Conservation (phyloP, 2,329 filamentous ascomycete genomes). For the Fusarium citri region DNA sequence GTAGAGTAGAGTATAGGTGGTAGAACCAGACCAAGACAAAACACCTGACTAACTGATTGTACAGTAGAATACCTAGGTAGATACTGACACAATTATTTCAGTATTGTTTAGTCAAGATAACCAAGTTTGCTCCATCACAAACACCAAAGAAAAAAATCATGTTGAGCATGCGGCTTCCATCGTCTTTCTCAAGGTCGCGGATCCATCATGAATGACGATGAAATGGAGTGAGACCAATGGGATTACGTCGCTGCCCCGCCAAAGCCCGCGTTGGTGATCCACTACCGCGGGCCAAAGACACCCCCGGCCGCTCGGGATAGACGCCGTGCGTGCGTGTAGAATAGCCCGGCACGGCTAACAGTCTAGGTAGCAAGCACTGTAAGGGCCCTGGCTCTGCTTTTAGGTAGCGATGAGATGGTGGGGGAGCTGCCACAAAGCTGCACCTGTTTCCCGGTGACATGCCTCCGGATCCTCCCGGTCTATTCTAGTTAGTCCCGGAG, state of each 20-base stretch:
- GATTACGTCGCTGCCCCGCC: conserved; percentile 30
- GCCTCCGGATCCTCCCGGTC: conserved; percentile 45
- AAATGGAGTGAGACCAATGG: conserved; percentile 42
- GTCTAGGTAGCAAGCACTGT: conserved; percentile 19
- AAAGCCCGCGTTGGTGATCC: conserved; percentile 39
- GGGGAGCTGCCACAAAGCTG: conserved; percentile 18
- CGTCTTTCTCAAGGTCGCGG: conserved; percentile 42
- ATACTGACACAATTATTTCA: neutral
- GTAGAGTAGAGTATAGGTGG: neutral
- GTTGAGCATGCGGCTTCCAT: conserved; percentile 43
- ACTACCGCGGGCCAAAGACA: conserved; percentile 41
- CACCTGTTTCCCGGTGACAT: conserved; percentile 26
- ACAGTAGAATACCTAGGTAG: neutral
- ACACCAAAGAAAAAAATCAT: conserved; percentile 22
- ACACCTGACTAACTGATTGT: conserved; percentile 1
- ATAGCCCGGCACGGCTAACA: conserved; percentile 22
- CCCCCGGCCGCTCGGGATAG: conserved; percentile 37
- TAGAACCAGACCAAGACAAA: conserved; percentile 3
- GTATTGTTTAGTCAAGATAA: conserved; percentile 9
- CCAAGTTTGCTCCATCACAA: conserved; percentile 14
- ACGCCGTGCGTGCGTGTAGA: conserved; percentile 32
- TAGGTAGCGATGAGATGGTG: conserved; percentile 42
- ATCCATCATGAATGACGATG: conserved; percentile 47
- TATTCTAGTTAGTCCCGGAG: neutral
- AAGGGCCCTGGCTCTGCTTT: conserved; percentile 19